Percentiles rank a stretch among this genome's conserved stretches.
Evolutionary conservation across 768 basidiomycete genomes (phyloP).

Genomic region (Leucocoprinus birnbaumii): DNA sequence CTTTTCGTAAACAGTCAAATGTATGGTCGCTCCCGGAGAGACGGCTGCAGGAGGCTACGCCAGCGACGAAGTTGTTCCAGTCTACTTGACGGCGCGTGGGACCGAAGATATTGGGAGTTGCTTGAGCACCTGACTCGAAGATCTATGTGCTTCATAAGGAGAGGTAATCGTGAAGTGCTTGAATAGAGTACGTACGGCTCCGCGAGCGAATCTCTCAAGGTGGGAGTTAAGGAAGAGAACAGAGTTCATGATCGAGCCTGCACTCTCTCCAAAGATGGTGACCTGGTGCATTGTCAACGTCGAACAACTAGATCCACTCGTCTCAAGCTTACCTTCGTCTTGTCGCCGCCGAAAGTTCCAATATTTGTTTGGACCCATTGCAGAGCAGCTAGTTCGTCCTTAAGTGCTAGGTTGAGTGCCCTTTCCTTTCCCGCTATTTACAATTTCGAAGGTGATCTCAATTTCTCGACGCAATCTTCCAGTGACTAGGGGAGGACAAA

Average conservation of each 20-base stretch:
- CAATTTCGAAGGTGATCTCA: not conserved
- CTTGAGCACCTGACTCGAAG: conserved; percentile 38
- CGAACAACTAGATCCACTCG: too few relatives aligned
- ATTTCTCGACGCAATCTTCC: not conserved
- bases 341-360: conserved; percentile 55
- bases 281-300: conserved; percentile 27
- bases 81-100: conserved; percentile 27
- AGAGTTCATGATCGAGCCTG: conserved; percentile 46
- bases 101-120: conserved; percentile 26
- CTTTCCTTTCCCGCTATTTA: conserved; percentile 33
- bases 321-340: conserved; percentile 20
- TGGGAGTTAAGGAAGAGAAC: conserved; percentile 34
- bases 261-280: conserved; percentile 53
- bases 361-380: conserved; percentile 63
- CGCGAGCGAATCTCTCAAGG: conserved; percentile 30
- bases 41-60: conserved; percentile 30
- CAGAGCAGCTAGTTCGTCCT: conserved; percentile 42
- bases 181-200: conserved; percentile 19
- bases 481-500: conserved; percentile 2
- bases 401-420: conserved; percentile 43
- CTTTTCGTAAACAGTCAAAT: conserved; percentile 29
- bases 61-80: conserved; percentile 37
- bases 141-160: conserved; percentile 24
- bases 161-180: not conserved
- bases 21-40: conserved; percentile 24